Conservation (phyloP, 2,329 filamentous ascomycete genomes). For the Curvularia spicifera region DNA sequence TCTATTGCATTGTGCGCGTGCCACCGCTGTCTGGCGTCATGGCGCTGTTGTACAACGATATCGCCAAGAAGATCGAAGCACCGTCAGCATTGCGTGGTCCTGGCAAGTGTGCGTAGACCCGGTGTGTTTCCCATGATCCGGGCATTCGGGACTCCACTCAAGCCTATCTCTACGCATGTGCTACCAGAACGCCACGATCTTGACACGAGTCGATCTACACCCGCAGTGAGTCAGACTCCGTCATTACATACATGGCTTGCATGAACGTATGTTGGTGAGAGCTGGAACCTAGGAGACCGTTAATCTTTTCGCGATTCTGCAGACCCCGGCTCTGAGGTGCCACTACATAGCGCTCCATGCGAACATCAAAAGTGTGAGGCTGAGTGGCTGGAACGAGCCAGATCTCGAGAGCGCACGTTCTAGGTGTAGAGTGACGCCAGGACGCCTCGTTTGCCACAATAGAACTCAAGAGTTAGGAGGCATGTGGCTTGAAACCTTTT, state of each 20-base stretch:
- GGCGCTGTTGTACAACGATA: constrained; percentile 43
- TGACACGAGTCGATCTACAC: constrained; percentile 2
- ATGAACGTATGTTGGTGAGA: constrained; percentile 29
- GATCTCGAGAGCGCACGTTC: background rate
- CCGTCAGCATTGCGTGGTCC: constrained; percentile 34
- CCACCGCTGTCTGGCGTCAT: constrained; percentile 31
- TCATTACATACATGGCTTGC: constrained; percentile 34
- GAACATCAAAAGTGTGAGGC: constrained; percentile 6
- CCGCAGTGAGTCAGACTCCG: constrained; percentile 20
- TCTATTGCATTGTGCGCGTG: constrained; percentile 36
- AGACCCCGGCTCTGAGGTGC: constrained; percentile 15
- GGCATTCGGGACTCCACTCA: constrained; percentile 29
- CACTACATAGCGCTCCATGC: constrained; percentile 6
- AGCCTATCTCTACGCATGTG: constrained; percentile 26
- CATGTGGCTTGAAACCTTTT: background rate
- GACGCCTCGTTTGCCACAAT: constrained; percentile 25
- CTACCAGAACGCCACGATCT: constrained; percentile 21
- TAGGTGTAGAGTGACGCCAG: constrained; percentile 18
- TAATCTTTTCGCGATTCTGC: constrained; percentile 10
- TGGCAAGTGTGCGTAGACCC: constrained; percentile 37
- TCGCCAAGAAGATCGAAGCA: constrained; percentile 42
- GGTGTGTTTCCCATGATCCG: constrained; percentile 34
- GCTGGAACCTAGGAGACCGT: background rate
- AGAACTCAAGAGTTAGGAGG: constrained; percentile 3
- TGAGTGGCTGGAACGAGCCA: constrained; percentile 18